Evolutionary conservation across 1,139 yeast species (phyloP).

Genomic region (Lodderomyces jiufengensis): DNA sequence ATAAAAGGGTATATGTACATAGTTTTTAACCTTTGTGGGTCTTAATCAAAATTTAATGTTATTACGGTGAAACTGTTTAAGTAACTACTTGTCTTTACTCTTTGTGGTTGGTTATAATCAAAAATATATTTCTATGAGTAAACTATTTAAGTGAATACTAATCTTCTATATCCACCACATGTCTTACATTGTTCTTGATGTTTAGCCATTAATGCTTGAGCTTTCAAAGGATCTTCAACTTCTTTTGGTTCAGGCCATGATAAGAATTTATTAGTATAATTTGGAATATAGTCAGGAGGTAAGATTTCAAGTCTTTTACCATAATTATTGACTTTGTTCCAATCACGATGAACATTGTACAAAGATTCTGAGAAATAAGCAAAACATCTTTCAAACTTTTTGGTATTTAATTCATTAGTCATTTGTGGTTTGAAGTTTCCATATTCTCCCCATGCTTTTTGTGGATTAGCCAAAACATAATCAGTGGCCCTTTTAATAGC

Average conservation of each 20-base stretch:
- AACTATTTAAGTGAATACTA: conserved; percentile 21
- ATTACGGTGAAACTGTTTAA: too few species aligned
- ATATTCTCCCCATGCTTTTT: conserved; percentile 46
- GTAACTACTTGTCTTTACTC: too few species aligned
- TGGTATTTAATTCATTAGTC: conserved; percentile 37
- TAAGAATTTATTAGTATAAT: conserved; percentile 50
- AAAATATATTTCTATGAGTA: too few species aligned
- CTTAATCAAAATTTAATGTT: too few species aligned
- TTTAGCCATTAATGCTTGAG: conserved; percentile 43
- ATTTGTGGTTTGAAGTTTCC: conserved; percentile 47
- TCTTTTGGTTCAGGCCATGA: conserved; percentile 50
- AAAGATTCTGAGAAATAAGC: conserved; percentile 53
- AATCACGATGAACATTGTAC: conserved; percentile 54
- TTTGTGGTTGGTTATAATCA: too few species aligned
- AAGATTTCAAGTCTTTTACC: conserved; percentile 53
- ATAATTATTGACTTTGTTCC: conserved; percentile 53
- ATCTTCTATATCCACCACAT: conserved; percentile 50
- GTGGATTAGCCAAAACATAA: conserved; percentile 41
- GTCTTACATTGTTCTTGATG: conserved; percentile 47
- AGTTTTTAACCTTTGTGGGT: too few species aligned
- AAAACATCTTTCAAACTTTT: conserved; percentile 51
- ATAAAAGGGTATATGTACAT: neutral
- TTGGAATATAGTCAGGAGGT: conserved; percentile 47
- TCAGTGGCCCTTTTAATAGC: conserved; percentile 53
- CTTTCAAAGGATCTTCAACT: conserved; percentile 42